Conservation (phyloP, 768 basidiomycete genomes). For the Lepiota venenata region DNA sequence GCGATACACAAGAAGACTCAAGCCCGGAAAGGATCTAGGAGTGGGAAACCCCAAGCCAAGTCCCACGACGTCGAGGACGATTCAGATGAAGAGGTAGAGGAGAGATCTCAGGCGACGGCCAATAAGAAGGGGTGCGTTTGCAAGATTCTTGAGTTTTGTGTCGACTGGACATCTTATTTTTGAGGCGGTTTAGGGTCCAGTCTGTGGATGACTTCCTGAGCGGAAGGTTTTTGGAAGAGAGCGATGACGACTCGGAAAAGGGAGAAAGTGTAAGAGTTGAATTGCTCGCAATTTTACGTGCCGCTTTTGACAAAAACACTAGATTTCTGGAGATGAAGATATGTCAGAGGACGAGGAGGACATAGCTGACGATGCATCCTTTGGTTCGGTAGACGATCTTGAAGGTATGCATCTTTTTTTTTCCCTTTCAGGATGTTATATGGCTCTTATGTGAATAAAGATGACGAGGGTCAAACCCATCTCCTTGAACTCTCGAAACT, state of each 20-base stretch:
- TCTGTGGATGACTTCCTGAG: constrained; percentile 76
- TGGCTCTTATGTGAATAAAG: neutral
- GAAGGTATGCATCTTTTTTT: constrained; percentile 36
- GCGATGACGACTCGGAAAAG: constrained; percentile 43
- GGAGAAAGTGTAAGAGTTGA: constrained; percentile 18
- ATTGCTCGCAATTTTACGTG: neutral
- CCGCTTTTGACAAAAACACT: constrained; percentile 5
- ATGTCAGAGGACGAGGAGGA: constrained; percentile 38
- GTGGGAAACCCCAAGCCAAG: constrained; percentile 24
- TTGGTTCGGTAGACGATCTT: constrained; percentile 75
- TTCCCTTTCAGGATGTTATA: neutral
- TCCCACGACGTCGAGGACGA: constrained; percentile 30
- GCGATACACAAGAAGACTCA: constrained; percentile 70
- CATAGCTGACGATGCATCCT: constrained; percentile 57
- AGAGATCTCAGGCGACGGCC: constrained; percentile 3
- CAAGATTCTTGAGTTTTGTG: neutral
- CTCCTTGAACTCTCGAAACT: constrained; percentile 81
- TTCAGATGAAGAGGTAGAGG: constrained; percentile 33
- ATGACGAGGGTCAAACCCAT: constrained; percentile 74
- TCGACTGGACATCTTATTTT: neutral
- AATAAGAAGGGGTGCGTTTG: constrained; percentile 3
- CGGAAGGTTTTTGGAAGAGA: constrained; percentile 69
- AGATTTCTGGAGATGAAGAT: constrained; percentile 22
- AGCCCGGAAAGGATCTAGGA: constrained; percentile 47
- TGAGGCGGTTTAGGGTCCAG: constrained; percentile 48